phyloP scores from a whole-genome alignment of 495 filamentous ascomycete genomes.

The Annulohypoxylon stygium region DNA sequence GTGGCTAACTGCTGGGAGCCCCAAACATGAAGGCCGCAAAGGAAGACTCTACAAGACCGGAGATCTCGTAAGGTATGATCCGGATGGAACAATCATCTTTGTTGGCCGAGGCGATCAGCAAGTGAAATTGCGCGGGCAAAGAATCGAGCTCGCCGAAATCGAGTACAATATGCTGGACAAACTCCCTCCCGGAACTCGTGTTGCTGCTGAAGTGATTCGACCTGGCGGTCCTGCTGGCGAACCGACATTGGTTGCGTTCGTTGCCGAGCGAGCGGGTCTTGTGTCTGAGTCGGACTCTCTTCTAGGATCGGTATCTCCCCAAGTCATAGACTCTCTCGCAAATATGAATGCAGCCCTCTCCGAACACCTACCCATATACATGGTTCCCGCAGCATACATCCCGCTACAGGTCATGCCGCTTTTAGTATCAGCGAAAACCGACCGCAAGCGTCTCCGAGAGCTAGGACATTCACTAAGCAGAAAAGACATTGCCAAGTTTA shows the following conservation, averaged over 20 bases:
- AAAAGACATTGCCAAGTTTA: conserved; percentile 50
- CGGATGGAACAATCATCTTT: conserved; percentile 71
- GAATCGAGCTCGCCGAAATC: conserved; percentile 75
- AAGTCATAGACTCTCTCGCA: conserved; percentile 48
- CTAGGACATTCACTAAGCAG: conserved; percentile 53
- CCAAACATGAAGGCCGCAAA: conserved; percentile 53
- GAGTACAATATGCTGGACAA: conserved; percentile 66
- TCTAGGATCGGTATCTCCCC: conserved; percentile 46
- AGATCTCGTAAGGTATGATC: conserved; percentile 71
- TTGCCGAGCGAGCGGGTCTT: conserved; percentile 48
- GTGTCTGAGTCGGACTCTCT: conserved; percentile 40
- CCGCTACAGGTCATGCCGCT: conserved; percentile 68
- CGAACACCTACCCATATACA: conserved; percentile 61
- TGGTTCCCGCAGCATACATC: conserved; percentile 74
- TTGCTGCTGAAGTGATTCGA: conserved; percentile 61
- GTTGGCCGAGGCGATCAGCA: conserved; percentile 74
- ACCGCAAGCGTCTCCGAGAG: conserved; percentile 68
- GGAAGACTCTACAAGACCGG: conserved; percentile 77
- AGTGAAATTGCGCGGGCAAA: conserved; percentile 74
- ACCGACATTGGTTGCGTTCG: conserved; percentile 58
- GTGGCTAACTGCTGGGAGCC: conserved; percentile 62
- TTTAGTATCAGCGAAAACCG: conserved; percentile 70
- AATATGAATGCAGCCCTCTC: conserved; percentile 53
- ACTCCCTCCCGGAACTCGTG: conserved; percentile 51
- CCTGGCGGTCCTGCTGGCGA: conserved; percentile 54